phyloP scores from a whole-genome alignment of 2,329 filamentous ascomycete species.

The Aspergillus awamori region DNA sequence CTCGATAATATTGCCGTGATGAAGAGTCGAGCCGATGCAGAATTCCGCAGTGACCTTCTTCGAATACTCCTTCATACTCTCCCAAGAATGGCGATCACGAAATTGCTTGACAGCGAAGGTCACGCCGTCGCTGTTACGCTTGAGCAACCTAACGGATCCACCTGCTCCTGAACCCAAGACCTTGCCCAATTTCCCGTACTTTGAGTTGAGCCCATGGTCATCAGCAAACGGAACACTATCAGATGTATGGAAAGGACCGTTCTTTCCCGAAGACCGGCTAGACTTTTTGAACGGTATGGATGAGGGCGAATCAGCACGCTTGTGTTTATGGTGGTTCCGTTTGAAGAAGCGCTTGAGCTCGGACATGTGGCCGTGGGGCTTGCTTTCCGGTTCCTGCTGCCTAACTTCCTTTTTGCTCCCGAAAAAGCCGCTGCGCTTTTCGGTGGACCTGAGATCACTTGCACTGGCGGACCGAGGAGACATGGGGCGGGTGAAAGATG shows the following conservation, averaged over 20 bases:
- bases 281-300: slow-evolving; percentile 59
- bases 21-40: slow-evolving; percentile 93
- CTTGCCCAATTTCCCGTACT: slow-evolving; percentile 94
- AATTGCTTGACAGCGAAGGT: slow-evolving; percentile 99
- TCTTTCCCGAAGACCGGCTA: slow-evolving; percentile 56
- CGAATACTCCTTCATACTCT: slow-evolving; percentile 91
- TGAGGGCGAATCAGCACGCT: slow-evolving; percentile 64
- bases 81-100: slow-evolving; percentile 85
- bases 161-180: slow-evolving; percentile 92
- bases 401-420: slow-evolving; percentile 57
- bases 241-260: slow-evolving; percentile 56
- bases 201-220: slow-evolving; percentile 85
- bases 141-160: slow-evolving; percentile 92
- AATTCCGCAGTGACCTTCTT: slow-evolving; percentile 99
- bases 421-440: slow-evolving; percentile 60
- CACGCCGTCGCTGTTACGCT: slow-evolving; percentile 84
- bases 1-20: slow-evolving; percentile 98
- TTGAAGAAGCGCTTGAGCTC: slow-evolving; percentile 97
- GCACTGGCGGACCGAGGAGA: slow-evolving; percentile 53
- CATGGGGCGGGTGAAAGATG: slow-evolving; percentile 46
- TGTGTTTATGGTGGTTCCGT: slow-evolving; percentile 70
- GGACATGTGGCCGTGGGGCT: slow-evolving; percentile 76
- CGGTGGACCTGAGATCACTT: slow-evolving; percentile 45
- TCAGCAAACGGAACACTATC: slow-evolving; percentile 80
- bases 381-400: slow-evolving; percentile 52